Percentiles rank a stretch among this genome's conserved stretches.
These are phyloP conservation scores for Moesziomyces sp. DNA, from an alignment of 1,284 basidiomycete species.

Conservation along the genomic window DNA sequence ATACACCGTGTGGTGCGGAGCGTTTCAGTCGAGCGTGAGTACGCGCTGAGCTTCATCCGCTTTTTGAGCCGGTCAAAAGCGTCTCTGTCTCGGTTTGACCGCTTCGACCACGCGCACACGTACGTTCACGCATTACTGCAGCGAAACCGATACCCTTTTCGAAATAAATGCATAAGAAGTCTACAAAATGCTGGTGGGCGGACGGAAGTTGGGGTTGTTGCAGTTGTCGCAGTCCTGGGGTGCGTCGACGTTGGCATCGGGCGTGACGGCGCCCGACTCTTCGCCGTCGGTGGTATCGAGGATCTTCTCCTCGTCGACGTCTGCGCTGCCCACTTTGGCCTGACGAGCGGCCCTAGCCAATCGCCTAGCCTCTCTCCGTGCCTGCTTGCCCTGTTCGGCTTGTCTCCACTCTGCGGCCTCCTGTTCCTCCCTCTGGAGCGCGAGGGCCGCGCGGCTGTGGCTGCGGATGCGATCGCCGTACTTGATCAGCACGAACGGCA, in stretches of 20 bases:
- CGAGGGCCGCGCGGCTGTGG: constrained; percentile 44
- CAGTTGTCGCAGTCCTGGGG: constrained; percentile 29
- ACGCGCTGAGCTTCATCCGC: too few species aligned
- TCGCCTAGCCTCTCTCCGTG: constrained; percentile 25
- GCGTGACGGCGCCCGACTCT: background rate
- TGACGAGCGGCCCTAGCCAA: constrained; percentile 13
- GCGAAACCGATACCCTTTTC: background rate
- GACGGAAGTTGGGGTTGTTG: constrained; percentile 30
- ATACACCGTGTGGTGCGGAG: too few species aligned
- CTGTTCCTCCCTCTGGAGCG: constrained; percentile 46
- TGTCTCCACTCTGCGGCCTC: constrained; percentile 26
- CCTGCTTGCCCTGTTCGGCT: constrained; percentile 23
- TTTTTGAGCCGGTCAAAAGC: too few species aligned
- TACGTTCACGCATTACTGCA: too few species aligned
- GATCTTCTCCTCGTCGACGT: constrained; percentile 26
- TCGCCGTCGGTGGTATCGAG: constrained; percentile 6
- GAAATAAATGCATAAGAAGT: background rate
- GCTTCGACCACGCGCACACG: too few species aligned
- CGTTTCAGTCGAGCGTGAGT: too few species aligned
- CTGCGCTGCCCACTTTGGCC: background rate
- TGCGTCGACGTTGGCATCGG: background rate
- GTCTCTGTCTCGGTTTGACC: too few species aligned
- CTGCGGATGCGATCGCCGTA: constrained; percentile 59
- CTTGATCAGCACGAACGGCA: constrained; percentile 60
- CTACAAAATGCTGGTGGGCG: constrained; percentile 41